phyloP scores from a whole-genome alignment of 352 stramenopile species.

The Phytopythium ostracodes region DNA sequence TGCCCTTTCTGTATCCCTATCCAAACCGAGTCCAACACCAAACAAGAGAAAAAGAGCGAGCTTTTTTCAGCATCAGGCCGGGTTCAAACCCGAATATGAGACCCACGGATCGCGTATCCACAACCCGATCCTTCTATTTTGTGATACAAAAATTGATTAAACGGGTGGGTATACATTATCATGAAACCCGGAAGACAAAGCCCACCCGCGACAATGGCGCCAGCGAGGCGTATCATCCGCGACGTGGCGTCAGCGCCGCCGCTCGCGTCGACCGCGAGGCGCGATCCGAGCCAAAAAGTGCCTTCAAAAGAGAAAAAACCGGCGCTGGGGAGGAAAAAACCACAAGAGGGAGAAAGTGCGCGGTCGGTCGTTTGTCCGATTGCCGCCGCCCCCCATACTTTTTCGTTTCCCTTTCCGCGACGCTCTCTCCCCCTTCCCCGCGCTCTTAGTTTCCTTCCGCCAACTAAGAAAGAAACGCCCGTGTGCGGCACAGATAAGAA shows the following conservation, averaged over 20 bases:
- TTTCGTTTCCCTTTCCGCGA: too few relatives aligned
- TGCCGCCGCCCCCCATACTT: too few relatives aligned
- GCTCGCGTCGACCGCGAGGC: neutral
- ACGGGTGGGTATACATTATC: neutral
- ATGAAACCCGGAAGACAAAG: neutral
- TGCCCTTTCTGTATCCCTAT: neutral
- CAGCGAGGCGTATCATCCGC: conserved; percentile 16
- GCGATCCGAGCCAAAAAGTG: neutral
- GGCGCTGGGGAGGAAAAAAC: too few relatives aligned
- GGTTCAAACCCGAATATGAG: neutral
- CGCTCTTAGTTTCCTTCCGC: too few relatives aligned
- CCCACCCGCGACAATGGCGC: neutral
- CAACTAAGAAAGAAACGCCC: conserved; percentile 1
- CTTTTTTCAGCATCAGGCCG: neutral
- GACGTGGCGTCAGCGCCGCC: conserved; percentile 3
- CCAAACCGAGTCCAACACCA: neutral
- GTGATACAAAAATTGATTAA: neutral
- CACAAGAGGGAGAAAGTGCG: too few relatives aligned
- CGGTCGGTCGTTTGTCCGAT: too few relatives aligned
- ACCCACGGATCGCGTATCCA: neutral
- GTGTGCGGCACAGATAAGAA: neutral
- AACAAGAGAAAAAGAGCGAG: neutral
- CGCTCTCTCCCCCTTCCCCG: too few relatives aligned
- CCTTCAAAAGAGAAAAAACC: too few relatives aligned
- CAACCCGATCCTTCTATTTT: neutral